These are phyloP conservation scores for Sicyos edulis DNA, from an alignment of 306 rosid species.

Conservation along the genomic window DNA sequence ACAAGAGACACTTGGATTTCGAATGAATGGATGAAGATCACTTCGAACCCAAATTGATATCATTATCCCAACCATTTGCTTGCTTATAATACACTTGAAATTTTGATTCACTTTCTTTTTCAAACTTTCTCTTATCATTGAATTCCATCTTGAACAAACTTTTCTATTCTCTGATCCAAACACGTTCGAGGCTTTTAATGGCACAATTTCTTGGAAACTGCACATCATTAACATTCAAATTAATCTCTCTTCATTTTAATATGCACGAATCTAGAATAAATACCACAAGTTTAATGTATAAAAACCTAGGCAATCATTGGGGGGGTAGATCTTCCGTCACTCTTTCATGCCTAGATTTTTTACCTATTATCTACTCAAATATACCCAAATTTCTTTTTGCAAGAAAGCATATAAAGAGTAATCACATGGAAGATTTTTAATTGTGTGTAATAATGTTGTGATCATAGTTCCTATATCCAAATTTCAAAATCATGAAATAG, in stretches of 20 bases:
- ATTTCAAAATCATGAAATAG: background rate
- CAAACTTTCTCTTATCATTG: constrained; percentile 53
- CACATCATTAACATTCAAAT: background rate
- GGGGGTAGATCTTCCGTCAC: background rate
- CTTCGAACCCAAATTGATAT: constrained; percentile 70
- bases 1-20: constrained; percentile 66
- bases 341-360: background rate
- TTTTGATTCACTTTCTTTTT: constrained; percentile 44
- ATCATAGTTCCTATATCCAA: too few relatives aligned
- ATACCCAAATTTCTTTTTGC: background rate
- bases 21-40: constrained; percentile 55
- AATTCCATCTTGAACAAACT: constrained; percentile 59
- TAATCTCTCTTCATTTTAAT: background rate
- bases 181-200: constrained; percentile 72
- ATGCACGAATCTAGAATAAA: background rate
- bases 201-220: constrained; percentile 93
- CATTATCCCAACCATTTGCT: constrained; percentile 90
- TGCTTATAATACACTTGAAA: constrained; percentile 64
- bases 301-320: background rate
- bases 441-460: too few relatives aligned
- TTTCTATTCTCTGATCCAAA: constrained; percentile 57
- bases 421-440: too few relatives aligned
- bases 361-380: background rate
- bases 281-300: background rate
- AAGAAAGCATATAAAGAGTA: too few relatives aligned